Evolutionary conservation across 352 stramenopile genomes (phyloP).

Genomic region (Globisporangium okanoganense): DNA sequence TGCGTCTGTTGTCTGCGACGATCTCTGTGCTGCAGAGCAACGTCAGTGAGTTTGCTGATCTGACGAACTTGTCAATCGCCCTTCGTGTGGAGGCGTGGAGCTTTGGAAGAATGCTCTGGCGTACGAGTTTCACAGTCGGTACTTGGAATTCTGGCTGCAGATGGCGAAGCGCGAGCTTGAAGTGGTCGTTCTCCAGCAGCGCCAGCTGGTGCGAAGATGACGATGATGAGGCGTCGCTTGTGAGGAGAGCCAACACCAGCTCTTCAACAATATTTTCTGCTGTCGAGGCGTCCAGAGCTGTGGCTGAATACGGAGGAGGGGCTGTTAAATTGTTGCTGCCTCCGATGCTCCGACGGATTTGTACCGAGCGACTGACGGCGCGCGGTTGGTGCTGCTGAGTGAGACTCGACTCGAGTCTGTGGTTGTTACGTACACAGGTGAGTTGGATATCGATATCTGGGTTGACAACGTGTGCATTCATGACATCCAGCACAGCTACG

Average conservation of each 20-base stretch:
- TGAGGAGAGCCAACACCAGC: conserved; percentile 27
- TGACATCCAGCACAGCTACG: not conserved
- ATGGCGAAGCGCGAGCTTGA: conserved; percentile 16
- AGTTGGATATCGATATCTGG: no score
- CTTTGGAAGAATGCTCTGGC: conserved; percentile 15
- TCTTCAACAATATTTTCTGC: conserved; percentile 19
- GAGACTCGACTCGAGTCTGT: not conserved
- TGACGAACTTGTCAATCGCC: conserved; percentile 15
- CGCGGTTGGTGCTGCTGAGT: not conserved
- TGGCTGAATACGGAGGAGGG: not conserved
- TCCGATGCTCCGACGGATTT: not conserved
- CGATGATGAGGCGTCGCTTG: not conserved
- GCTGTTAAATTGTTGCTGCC: not conserved
- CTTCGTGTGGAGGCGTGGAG: conserved; percentile 9
- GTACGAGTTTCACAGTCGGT: conserved; percentile 6
- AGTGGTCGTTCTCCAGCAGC: conserved; percentile 27
- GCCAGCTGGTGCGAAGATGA: not conserved
- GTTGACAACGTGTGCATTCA: not conserved
- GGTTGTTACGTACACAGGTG: not conserved
- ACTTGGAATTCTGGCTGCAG: conserved; percentile 19
- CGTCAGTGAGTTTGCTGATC: conserved; percentile 15
- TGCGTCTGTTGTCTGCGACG: conserved; percentile 1
- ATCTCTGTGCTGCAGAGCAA: conserved; percentile 16
- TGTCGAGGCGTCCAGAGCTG: not conserved
- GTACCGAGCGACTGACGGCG: not conserved